Evolutionary conservation across 148 eudicot species (phyloP), one percentile per base, ranked within the genome.

Genomic region (Pouteria glomerata): DNA sequence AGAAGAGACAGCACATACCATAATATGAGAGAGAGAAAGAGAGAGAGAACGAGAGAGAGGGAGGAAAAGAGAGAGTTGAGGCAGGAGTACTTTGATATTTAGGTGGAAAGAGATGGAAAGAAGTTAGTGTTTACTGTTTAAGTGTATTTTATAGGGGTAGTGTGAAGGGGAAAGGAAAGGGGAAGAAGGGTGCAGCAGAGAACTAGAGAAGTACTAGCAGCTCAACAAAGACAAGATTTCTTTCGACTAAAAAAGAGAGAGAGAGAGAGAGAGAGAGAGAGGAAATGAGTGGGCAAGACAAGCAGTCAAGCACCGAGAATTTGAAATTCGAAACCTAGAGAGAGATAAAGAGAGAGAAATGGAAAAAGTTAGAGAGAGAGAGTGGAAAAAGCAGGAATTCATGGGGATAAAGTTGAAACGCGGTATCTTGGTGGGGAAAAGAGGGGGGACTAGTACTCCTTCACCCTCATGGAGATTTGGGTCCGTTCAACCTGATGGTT

Each of bases 391-490:
- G 73, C 81, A 81, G 76, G 85, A 80, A 81, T 82, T 83, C 60
- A 71, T 82, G 88, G 92, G 85, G 42, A 37, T 85, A 83, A 89
- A 88, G 89, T 81, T 86, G 82, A 81, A 80, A 80, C 76, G 72
- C 76, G 81, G 83, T 57, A 13, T 79, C 71, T 75, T 84, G 78
- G 81, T 81, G 21, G 87, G 89, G 71, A 89, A 85, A 86, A 85
- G 85, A 69, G 82, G 78, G 78, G 87, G 89, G 8, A 73, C 74
- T 68, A 77, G 66, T 56, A 93, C 98, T 15, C 96, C 98, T 39
- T 82, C 96, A 51, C 92, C 96, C n/a, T 86, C 82, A 23, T 89
- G 96, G 96, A 83, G 61, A 69, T 70, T 84, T 69, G 80, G 81
- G 72, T 55, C 74, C 57, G 53, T 74, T 77, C 79, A 77, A 47